Base-by-base conservation (phyloP, 345 rosid species). In the Rubroshorea leprosula region DNA sequence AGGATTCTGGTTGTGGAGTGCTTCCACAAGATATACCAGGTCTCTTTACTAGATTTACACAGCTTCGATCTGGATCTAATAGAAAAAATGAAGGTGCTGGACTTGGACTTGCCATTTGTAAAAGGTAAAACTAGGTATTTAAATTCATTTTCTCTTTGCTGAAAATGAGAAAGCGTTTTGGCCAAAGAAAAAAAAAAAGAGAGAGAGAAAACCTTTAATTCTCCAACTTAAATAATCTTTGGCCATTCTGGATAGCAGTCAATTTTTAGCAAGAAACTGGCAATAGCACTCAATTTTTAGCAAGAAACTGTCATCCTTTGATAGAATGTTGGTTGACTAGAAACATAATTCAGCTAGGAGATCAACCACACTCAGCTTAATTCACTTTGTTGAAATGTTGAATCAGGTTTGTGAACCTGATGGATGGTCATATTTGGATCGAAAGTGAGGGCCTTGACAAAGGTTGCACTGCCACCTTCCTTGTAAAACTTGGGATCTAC, bases 371-470 rank as follows among this genome's bases (percentile, higher is more conserved):
- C n/a, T n/a, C n/a, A n/a, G n/a, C n/a, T 27, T 8, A 8, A 27
- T 27, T 8, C 8, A 27, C 4, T 27, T 17, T 38, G 49, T 47
- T 55, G 35, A 54, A 57, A 62, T 63, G 57, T 31, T 70, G 68
- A 49, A 68, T 64, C 75, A 92, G 97, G 74, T 92, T 86, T 73
- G 85, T 84, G n/a, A 79, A 74, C 73, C 78, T 89, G 68, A 92
- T 92, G 99, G 90, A 86, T 60, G 97, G 99, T 29, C 80, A 87
- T 72, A 83, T 89, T 57, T 84, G 96, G 87, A 75, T 93, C 7
- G 96, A 86, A 68, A 93, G 99, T 3, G 89, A 92, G 49, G 99
- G 99, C 41, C 56, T 70, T 23, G 78, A 71, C 48, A 89, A 89
- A 76, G 99, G 99, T 23, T 67, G 86, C 65, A 62, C 59, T 1